Evolutionary conservation across 1,139 yeast species (phyloP), one percentile per base, ranked within the genome.

Genomic region (Blastobotrys petasosporus): DNA sequence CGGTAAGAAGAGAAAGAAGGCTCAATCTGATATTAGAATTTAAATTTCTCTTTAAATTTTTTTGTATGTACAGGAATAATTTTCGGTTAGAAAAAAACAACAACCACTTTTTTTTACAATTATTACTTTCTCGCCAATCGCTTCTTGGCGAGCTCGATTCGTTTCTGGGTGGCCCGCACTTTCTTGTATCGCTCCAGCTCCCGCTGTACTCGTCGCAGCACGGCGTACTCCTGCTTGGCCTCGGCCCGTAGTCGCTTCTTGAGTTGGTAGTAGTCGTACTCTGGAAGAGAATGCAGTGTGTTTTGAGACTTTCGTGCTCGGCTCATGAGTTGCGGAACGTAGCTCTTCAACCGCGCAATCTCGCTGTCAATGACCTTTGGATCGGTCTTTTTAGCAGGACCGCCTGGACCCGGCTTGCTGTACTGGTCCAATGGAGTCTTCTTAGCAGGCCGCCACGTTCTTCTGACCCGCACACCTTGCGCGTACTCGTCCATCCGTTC

Each of bases 11-110:
- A 51, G 47, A 50, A 56, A 52, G 52, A 54, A 48, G 48, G 47
- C 60, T 20, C 61, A 57, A 39, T 39, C 51, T 10, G 57, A 57
- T 29, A 41, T 57, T 31, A 45, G 61, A 29, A 48, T 50, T 30
- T 57, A 56, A 37, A 20, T 25, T 23, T 17, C 7, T 31, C 17
- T 33, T 28, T 10, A 25, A 7, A 12, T 40, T 28, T 12, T 25
- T 28, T 3, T 12, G n/a, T 16, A 15, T 28, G 23, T 12, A 32
- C 28, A 7, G 15, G n/a, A 32, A 13, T 15, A 41, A 6, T 8
- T 28, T 9, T 39, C 31, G 31, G 36, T 34, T 20, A 33, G 36
- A 36, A 30, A 20, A 6, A 9, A n/a, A 11, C n/a, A 5, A 16
- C 11, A 3, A 5, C 5, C 23, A 16, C 15, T 37, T 25, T 36